Base-by-base conservation (phyloP, 129 eudicot species). In the Flaveria brownii region DNA sequence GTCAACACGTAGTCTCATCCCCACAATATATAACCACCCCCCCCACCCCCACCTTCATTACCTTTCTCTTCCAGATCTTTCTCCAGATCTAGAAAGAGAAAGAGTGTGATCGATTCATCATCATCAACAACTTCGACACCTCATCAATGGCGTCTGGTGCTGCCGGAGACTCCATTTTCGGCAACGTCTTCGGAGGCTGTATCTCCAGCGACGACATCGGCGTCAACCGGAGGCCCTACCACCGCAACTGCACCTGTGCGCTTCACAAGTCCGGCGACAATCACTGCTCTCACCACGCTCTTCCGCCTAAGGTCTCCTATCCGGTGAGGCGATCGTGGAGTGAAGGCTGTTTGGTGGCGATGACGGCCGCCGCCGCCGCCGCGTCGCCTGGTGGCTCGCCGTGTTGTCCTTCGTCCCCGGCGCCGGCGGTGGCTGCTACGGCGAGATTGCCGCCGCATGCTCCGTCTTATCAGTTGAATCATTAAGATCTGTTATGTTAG, bases 211-310 rank as follows among this genome's bases (percentile, higher is more conserved):
- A 78, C 42, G 86, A 84, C 67, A 46, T 62, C 63, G 82, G 78
- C 9, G 71, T 86, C 8, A 39, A 46, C 5, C 50, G 83, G 25
- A 71, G 96, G 42, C 96, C 96, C 1, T 87, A 89, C 63, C 96
- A 89, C 47, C 85, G 86, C 12, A 89, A 89, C 72, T 89, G 96
- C 83, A 75, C 73, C 71, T 87, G 96, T 72, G 90, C 89, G 10
- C 78, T 89, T 50, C 96, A 89, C 64, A 85, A 78, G 46, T 68
- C 68, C 11, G 69, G 77, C 6, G 81, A 78, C 6, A 13, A 65
- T 11, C 56, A 46, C 2, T 82, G 85, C 69, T 5, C 69, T 9
- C 87, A 81, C 76, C 87, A 81, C 76, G 52, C 72, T 33, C 41
- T 85, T 1, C 50, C 43, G 23, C 51, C 61, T 8, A 71, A 54